These are phyloP conservation scores for Crataegus laevigata DNA, from an alignment of 306 rosid species.

Conservation along the genomic window DNA sequence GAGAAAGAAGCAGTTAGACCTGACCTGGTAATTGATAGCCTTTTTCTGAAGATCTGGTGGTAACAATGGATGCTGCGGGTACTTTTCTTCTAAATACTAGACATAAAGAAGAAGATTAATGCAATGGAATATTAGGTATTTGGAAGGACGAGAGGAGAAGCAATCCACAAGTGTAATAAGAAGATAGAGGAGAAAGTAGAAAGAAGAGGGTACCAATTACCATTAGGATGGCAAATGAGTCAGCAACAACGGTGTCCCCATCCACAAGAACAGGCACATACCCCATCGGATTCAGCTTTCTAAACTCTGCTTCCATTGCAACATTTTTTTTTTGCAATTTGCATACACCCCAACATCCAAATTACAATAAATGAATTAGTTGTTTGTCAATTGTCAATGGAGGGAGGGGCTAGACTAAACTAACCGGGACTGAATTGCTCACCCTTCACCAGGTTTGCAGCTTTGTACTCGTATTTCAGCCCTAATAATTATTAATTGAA, in stretches of 20 bases:
- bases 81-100: conserved; percentile 85
- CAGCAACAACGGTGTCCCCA: conserved; percentile 39
- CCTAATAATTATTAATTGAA: conserved; percentile 22
- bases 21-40: conserved; percentile 72
- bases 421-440: conserved; percentile 53
- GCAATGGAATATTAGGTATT: background rate
- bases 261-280: conserved; percentile 60
- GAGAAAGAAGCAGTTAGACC: background rate
- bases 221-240: conserved; percentile 69
- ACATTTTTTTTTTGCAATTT: too few relatives aligned
- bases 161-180: background rate
- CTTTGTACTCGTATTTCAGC: conserved; percentile 42
- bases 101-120: background rate
- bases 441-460: conserved; percentile 50
- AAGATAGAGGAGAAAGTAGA: background rate
- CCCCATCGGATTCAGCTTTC: conserved; percentile 58
- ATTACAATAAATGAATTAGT: background rate
- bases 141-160: background rate
- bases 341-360: background rate
- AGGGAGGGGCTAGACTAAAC: background rate
- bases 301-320: conserved; percentile 33
- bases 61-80: conserved; percentile 60
- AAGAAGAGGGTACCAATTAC: conserved; percentile 18
- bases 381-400: background rate
- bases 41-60: conserved; percentile 51